phyloP scores from a whole-genome alignment of 1,139 yeast genomes.

The Martiniozyma asiatica region DNA sequence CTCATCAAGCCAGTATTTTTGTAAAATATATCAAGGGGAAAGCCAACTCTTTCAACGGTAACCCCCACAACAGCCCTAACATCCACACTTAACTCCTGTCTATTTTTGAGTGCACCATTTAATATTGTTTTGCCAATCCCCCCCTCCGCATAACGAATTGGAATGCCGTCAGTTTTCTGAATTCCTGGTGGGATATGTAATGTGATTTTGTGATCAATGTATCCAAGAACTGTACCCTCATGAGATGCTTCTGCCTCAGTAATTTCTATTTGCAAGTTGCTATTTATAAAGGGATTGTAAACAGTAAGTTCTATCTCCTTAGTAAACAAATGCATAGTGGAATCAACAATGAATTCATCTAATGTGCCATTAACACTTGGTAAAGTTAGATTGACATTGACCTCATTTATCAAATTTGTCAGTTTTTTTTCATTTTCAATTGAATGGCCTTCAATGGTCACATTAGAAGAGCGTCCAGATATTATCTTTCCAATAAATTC shows the following conservation, averaged over 20 bases:
- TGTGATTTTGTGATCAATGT: conserved; percentile 26
- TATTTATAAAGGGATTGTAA: conserved; percentile 39
- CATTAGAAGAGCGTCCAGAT: conserved; percentile 17
- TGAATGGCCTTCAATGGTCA: not conserved
- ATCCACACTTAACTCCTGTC: conserved; percentile 28
- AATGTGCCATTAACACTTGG: conserved; percentile 2
- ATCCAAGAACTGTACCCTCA: conserved; percentile 35
- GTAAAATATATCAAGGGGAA: conserved; percentile 30
- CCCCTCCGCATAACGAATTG: conserved; percentile 30
- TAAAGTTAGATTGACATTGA: not conserved
- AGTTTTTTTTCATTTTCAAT: not conserved
- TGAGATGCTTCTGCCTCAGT: conserved; percentile 34
- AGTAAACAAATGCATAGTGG: conserved; percentile 39
- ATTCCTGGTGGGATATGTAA: conserved; percentile 38
- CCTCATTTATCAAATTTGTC: not conserved
- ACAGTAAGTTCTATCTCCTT: conserved; percentile 41
- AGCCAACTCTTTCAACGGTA: conserved; percentile 27
- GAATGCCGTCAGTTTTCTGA: conserved; percentile 35
- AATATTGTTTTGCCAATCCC: conserved; percentile 40
- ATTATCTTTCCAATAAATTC: conserved; percentile 22
- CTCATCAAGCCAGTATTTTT: conserved; percentile 32
- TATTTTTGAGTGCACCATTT: conserved; percentile 37
- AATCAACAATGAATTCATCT: conserved; percentile 26
- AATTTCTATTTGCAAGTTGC: conserved; percentile 29
- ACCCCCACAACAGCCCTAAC: conserved; percentile 28